These are phyloP conservation scores for Diutina catenulata DNA, from an alignment of 1,139 yeast species.

Conservation along the genomic window DNA sequence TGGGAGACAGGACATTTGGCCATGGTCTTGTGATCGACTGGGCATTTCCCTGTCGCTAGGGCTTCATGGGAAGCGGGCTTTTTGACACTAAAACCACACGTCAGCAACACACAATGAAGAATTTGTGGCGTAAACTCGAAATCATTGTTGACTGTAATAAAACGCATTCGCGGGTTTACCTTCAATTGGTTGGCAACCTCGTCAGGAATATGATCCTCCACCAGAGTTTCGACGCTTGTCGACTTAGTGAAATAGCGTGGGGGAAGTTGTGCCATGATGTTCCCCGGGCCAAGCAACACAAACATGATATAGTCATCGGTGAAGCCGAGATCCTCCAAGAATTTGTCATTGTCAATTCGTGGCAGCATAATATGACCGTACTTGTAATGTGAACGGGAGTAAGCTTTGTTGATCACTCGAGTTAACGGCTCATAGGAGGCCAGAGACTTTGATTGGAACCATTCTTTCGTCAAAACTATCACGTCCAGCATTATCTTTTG, in stretches of 20 bases:
- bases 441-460: background rate
- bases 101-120: background rate
- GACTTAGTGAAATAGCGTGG: background rate
- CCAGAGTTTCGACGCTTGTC: background rate
- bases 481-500: constrained; percentile 2
- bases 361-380: background rate
- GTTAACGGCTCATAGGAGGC: background rate
- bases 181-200: background rate
- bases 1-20: too few relatives aligned
- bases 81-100: background rate
- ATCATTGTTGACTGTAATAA: background rate
- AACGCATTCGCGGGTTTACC: background rate
- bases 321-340: background rate
- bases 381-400: background rate
- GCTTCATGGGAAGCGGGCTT: background rate
- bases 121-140: constrained; percentile 2
- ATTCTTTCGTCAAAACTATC: background rate
- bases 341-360: background rate
- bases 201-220: background rate
- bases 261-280: background rate
- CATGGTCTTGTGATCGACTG: constrained; percentile 2
- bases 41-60: background rate
- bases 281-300: background rate
- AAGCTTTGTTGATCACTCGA: background rate
- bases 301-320: background rate